These are phyloP conservation scores for Steccherinum ochraceum DNA, from an alignment of 768 basidiomycete species.

Conservation along the genomic window DNA sequence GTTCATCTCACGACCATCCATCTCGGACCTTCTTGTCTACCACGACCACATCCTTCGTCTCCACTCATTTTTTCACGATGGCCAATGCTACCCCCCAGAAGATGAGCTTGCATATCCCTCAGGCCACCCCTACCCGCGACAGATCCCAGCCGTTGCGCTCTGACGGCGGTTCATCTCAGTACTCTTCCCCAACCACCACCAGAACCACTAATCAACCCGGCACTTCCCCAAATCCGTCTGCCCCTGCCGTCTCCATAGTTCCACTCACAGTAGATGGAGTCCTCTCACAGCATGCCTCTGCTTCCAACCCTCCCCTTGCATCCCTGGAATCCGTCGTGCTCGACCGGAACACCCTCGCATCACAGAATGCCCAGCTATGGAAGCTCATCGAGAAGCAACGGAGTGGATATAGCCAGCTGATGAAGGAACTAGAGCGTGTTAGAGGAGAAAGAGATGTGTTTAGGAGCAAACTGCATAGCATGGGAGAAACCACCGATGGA, in stretches of 20 bases:
- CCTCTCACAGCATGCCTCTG: constrained; percentile 45
- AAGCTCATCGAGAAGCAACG: constrained; percentile 92
- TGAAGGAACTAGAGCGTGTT: constrained; percentile 83
- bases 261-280: constrained; percentile 47
- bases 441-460: constrained; percentile 72
- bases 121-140: constrained; percentile 3
- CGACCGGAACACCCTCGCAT: constrained; percentile 74
- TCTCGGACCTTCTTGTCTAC: not conserved
- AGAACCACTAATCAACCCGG: constrained; percentile 13
- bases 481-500: constrained; percentile 42
- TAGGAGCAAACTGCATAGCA: constrained; percentile 27
- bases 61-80: not conserved
- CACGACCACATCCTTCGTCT: not conserved
- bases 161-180: constrained; percentile 6
- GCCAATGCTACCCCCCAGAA: not conserved
- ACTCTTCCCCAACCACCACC: constrained; percentile 16
- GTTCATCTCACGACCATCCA: not conserved
- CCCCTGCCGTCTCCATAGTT: constrained; percentile 22
- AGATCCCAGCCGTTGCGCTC: constrained; percentile 8
- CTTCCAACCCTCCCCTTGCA: constrained; percentile 43
- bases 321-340: constrained; percentile 74
- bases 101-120: not conserved
- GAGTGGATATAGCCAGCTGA: constrained; percentile 67
- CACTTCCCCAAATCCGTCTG: constrained; percentile 12
- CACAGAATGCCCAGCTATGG: constrained; percentile 90